These are phyloP conservation scores for Chlorophyllum brunneum DNA, from an alignment of 768 basidiomycete species.

Conservation along the genomic window DNA sequence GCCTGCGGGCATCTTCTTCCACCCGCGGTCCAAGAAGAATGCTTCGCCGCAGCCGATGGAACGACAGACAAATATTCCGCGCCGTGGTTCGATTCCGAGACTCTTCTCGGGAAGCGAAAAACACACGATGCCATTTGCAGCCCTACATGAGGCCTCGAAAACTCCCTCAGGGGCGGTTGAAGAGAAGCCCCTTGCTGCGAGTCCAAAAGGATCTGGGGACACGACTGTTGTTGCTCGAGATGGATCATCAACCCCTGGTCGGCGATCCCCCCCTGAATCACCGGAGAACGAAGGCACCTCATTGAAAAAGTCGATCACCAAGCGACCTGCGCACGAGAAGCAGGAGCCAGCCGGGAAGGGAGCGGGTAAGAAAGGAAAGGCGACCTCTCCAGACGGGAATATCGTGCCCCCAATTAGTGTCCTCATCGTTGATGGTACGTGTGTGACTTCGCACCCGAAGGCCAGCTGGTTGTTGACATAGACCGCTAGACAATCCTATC, in stretches of 20 bases:
- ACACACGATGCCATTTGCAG: slow-evolving; percentile 25
- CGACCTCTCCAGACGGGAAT: slow-evolving; percentile 48
- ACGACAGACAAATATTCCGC: slow-evolving; percentile 27
- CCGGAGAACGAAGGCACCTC: slow-evolving; percentile 12
- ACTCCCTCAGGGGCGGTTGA: background rate
- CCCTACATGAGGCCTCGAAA: slow-evolving; percentile 27
- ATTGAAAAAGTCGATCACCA: slow-evolving; percentile 15
- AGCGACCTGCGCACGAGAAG: slow-evolving; percentile 21
- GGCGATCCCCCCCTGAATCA: slow-evolving; percentile 8
- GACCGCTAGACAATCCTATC: slow-evolving; percentile 84
- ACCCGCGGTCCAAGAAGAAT: slow-evolving; percentile 54
- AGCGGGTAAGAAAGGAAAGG: slow-evolving; percentile 46
- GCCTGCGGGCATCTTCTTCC: slow-evolving; percentile 94
- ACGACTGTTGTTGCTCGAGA: slow-evolving; percentile 1
- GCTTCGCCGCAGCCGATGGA: slow-evolving; percentile 38
- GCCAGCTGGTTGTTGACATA: slow-evolving; percentile 13
- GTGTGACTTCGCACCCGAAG: slow-evolving; percentile 1
- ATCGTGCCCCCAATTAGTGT: slow-evolving; percentile 97
- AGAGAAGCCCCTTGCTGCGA: slow-evolving; percentile 4
- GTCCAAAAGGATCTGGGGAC: background rate
- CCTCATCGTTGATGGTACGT: slow-evolving; percentile 93
- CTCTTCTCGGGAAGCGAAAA: slow-evolving; percentile 20
- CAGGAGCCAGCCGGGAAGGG: slow-evolving; percentile 23
- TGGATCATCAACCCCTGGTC: slow-evolving; percentile 2
- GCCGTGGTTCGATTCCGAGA: slow-evolving; percentile 25